Evolutionary conservation across 257 asterid species (phyloP).

Genomic region (Rehmannia glutinosa): DNA sequence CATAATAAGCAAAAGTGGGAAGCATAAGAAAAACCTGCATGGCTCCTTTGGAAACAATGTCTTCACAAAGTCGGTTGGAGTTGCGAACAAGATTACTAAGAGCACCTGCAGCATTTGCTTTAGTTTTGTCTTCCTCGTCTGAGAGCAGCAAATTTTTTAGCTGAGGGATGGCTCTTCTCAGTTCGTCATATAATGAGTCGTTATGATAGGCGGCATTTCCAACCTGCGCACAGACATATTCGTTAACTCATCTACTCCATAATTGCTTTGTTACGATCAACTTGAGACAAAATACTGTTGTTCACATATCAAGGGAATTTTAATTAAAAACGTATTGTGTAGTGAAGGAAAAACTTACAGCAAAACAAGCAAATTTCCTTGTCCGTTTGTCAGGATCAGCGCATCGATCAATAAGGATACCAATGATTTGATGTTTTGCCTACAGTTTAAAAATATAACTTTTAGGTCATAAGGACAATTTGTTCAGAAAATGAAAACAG

Average conservation of each 20-base stretch:
- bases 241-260: constrained; percentile 16
- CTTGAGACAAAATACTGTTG: background rate
- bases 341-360: constrained; percentile 44
- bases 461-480: background rate
- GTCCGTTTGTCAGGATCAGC: constrained; percentile 92
- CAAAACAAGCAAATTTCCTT: constrained; percentile 95
- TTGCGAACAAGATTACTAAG: constrained; percentile 94
- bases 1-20: background rate
- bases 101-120: constrained; percentile 99
- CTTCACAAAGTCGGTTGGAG: constrained; percentile 90
- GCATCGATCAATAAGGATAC: constrained; percentile 77
- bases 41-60: constrained; percentile 90
- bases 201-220: constrained; percentile 99
- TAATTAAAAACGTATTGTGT: background rate
- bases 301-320: background rate
- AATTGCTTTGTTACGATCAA: background rate
- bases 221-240: constrained; percentile 44
- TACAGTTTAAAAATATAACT: constrained; percentile 12
- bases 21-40: constrained; percentile 57
- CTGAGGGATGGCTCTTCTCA: constrained; percentile 87
- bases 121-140: constrained; percentile 92
- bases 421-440: constrained; percentile 73
- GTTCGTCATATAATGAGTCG: constrained; percentile 81
- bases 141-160: constrained; percentile 68
- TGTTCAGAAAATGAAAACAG: background rate